Evolutionary conservation across 192 early-diverging fungal genomes (phyloP).

Genomic region (Coemansia nantahalensis): DNA sequence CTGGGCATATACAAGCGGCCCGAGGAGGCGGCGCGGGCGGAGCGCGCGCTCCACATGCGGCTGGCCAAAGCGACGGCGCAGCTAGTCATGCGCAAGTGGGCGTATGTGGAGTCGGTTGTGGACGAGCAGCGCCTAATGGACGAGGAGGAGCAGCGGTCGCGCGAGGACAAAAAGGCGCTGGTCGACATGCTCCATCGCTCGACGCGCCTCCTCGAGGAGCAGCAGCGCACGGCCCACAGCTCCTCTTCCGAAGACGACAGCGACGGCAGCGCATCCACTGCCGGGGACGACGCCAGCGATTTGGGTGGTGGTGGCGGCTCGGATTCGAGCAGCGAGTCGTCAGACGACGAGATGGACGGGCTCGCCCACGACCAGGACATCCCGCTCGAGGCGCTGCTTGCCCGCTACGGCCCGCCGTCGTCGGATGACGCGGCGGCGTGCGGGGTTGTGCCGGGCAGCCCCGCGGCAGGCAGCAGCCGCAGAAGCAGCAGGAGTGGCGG

Average conservation of each 20-base stretch:
- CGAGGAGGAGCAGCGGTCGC: slow-evolving; percentile 57
- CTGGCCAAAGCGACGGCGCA: slow-evolving; percentile 66
- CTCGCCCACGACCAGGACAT: slow-evolving; percentile 64
- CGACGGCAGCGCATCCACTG: too few relatives aligned
- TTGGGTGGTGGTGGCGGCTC: too few relatives aligned
- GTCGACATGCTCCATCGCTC: slow-evolving; percentile 73
- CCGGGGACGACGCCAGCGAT: too few relatives aligned
- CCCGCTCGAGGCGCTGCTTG: slow-evolving; percentile 59
- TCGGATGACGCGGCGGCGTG: slow-evolving; percentile 3
- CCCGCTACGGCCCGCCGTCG: slow-evolving; percentile 52
- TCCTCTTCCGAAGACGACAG: not conserved
- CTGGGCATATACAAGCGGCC: slow-evolving; percentile 22
- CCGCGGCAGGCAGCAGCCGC: not conserved
- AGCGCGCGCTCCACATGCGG: slow-evolving; percentile 18
- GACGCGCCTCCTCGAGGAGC: slow-evolving; percentile 62
- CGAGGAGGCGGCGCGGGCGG: slow-evolving; percentile 21
- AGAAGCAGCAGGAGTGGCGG: too few relatives aligned
- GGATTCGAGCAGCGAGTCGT: slow-evolving; percentile 8
- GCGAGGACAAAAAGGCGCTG: slow-evolving; percentile 64
- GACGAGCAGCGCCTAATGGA: slow-evolving; percentile 59
- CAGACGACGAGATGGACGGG: slow-evolving; percentile 53
- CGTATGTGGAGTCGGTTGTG: slow-evolving; percentile 61
- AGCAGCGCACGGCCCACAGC: slow-evolving; percentile 33
- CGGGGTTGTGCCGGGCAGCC: not conserved
- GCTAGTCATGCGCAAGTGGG: slow-evolving; percentile 71